These are phyloP conservation scores for Ascochyta pisi DNA, from an alignment of 2,329 filamentous ascomycete species.

Conservation along the genomic window DNA sequence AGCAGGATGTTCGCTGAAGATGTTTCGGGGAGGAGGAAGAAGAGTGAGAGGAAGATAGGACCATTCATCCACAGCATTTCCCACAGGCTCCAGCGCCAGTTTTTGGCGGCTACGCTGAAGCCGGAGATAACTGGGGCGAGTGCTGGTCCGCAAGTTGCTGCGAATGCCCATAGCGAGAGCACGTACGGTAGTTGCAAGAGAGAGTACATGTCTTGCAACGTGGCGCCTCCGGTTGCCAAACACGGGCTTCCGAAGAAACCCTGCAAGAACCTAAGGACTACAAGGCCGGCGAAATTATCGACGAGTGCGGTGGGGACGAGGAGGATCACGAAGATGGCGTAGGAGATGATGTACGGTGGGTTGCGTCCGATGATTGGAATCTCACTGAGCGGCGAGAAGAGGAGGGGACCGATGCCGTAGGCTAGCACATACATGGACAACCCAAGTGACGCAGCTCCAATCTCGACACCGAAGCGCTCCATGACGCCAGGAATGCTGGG, in stretches of 20 bases:
- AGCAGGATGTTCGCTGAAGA: conserved; percentile 81
- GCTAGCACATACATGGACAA: conserved; percentile 70
- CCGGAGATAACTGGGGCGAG: conserved; percentile 71
- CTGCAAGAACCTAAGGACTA: conserved; percentile 58
- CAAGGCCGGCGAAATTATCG: conserved; percentile 67
- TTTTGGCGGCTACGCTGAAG: conserved; percentile 71
- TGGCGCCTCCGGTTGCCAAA: conserved; percentile 49
- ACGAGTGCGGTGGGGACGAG: conserved; percentile 69
- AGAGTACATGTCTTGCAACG: conserved; percentile 49
- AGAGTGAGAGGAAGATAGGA: conserved; percentile 75
- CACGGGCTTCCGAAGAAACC: conserved; percentile 51
- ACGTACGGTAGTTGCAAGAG: conserved; percentile 55
- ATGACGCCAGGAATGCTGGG: conserved; percentile 57
- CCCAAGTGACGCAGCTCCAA: conserved; percentile 62
- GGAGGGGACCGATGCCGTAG: conserved; percentile 66
- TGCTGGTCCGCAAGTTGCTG: conserved; percentile 67
- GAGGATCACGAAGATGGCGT: conserved; percentile 72
- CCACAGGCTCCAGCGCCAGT: conserved; percentile 88
- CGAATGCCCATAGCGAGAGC: conserved; percentile 54
- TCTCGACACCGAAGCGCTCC: conserved; percentile 60
- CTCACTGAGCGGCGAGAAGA: conserved; percentile 72
- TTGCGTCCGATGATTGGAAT: conserved; percentile 72
- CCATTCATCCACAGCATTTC: conserved; percentile 80
- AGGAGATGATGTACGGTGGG: conserved; percentile 71
- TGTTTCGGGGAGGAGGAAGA: conserved; percentile 86